These are phyloP conservation scores for Sporothrix sp. DNA, from an alignment of 2,329 filamentous ascomycete genomes.

Conservation along the genomic window DNA sequence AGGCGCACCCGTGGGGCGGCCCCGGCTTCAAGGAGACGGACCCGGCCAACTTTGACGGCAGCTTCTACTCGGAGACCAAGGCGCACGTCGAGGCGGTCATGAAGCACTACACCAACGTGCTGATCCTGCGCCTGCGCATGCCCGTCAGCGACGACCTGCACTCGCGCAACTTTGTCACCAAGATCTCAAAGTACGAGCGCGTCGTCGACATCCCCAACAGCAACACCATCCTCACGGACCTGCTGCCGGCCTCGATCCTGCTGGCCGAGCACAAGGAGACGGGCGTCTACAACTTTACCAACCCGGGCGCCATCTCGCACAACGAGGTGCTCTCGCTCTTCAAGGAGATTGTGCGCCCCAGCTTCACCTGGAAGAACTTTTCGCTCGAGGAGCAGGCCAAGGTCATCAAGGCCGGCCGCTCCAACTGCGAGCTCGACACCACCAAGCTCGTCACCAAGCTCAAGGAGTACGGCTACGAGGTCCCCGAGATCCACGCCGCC, in stretches of 20 bases:
- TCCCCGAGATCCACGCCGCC: constrained; percentile 53
- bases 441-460: constrained; percentile 52
- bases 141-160: constrained; percentile 59
- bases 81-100: constrained; percentile 55
- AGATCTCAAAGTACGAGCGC: constrained; percentile 54
- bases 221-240: constrained; percentile 55
- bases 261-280: constrained; percentile 86
- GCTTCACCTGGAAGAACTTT: constrained; percentile 56
- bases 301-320: constrained; percentile 61
- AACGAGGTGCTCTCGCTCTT: constrained; percentile 57
- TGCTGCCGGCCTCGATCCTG: constrained; percentile 62
- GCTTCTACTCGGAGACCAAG: constrained; percentile 61
- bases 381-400: constrained; percentile 55
- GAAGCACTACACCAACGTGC: constrained; percentile 49
- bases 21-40: constrained; percentile 53
- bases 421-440: constrained; percentile 56
- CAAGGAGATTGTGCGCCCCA: constrained; percentile 51
- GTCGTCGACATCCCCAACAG: constrained; percentile 61
- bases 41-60: constrained; percentile 53
- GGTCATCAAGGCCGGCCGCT: constrained; percentile 57
- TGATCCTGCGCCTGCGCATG: constrained; percentile 59
- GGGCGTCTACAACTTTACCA: constrained; percentile 61
- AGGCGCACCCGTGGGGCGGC: constrained; percentile 49
- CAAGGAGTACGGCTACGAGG: constrained; percentile 45
- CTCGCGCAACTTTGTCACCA: constrained; percentile 58